phyloP scores from a whole-genome alignment of 331 rosid genomes.

The Dryas integrifolia region DNA sequence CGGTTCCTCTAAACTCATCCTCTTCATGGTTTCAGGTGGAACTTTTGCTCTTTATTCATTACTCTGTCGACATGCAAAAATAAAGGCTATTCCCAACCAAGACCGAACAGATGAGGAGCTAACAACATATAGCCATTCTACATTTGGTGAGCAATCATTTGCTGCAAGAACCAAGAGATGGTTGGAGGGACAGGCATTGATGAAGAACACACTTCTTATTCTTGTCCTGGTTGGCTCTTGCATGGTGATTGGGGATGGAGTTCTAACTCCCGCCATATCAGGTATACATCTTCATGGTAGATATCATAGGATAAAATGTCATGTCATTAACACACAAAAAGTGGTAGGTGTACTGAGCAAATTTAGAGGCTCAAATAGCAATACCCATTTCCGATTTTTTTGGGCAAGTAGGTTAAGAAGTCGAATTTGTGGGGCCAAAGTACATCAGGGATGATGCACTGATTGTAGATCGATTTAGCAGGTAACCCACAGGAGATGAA shows the following conservation, averaged over 20 bases:
- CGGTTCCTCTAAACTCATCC: conserved; percentile 1
- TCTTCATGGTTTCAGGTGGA: conserved; percentile 23
- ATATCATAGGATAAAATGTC: neutral
- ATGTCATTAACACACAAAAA: no score
- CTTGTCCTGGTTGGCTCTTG: conserved; percentile 37
- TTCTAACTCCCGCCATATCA: conserved; percentile 40
- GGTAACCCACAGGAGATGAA: no score
- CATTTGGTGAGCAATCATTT: conserved; percentile 20
- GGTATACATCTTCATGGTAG: conserved; percentile 12
- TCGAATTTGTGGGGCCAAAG: no score
- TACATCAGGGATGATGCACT: no score
- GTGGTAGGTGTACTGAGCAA: no score
- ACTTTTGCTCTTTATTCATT: conserved; percentile 36
- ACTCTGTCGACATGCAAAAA: conserved; percentile 31
- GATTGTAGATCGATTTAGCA: no score
- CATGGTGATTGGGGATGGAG: conserved; percentile 35
- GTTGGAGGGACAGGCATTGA: conserved; percentile 25
- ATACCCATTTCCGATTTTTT: no score
- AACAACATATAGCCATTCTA: conserved; percentile 25
- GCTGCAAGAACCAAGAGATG: conserved; percentile 26
- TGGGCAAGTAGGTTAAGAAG: no score
- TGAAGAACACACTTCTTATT: conserved; percentile 23
- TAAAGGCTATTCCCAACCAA: conserved; percentile 28
- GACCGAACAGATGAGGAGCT: conserved; percentile 27
- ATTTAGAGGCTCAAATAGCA: no score